Evolutionary conservation across 2,329 filamentous ascomycete species (phyloP).

Genomic region (Fusarium sp.): DNA sequence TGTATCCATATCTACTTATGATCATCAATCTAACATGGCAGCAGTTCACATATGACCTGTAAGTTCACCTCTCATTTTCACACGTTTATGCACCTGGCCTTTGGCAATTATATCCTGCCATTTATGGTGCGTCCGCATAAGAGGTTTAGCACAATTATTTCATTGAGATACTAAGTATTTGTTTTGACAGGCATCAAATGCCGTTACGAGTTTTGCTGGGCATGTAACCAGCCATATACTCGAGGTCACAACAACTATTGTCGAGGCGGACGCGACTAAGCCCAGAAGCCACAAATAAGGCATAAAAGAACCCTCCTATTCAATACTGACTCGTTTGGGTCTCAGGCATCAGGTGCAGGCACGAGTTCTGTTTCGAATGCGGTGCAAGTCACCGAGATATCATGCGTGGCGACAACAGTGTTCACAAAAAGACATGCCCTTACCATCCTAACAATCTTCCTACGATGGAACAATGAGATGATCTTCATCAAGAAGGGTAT

Average conservation of each 20-base stretch:
- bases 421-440: slow-evolving; percentile 49
- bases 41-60: slow-evolving; percentile 40
- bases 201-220: slow-evolving; percentile 53
- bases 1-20: neutral
- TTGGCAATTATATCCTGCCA: slow-evolving; percentile 11
- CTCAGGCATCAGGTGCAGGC: slow-evolving; percentile 52
- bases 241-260: slow-evolving; percentile 43
- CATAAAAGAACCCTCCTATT: neutral
- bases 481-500: neutral
- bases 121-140: slow-evolving; percentile 31
- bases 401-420: slow-evolving; percentile 50
- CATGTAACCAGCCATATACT: slow-evolving; percentile 45
- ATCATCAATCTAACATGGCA: slow-evolving; percentile 40
- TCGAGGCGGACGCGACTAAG: slow-evolving; percentile 1
- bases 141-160: neutral
- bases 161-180: slow-evolving; percentile 30
- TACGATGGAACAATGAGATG: neutral
- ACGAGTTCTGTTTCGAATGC: slow-evolving; percentile 55
- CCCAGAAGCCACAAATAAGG: neutral
- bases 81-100: neutral
- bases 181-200: slow-evolving; percentile 51
- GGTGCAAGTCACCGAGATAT: slow-evolving; percentile 52
- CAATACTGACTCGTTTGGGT: slow-evolving; percentile 29
- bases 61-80: neutral
- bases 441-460: slow-evolving; percentile 47